phyloP scores from a whole-genome alignment of 2,329 filamentous ascomycete genomes.

The Polychaeton citri region DNA sequence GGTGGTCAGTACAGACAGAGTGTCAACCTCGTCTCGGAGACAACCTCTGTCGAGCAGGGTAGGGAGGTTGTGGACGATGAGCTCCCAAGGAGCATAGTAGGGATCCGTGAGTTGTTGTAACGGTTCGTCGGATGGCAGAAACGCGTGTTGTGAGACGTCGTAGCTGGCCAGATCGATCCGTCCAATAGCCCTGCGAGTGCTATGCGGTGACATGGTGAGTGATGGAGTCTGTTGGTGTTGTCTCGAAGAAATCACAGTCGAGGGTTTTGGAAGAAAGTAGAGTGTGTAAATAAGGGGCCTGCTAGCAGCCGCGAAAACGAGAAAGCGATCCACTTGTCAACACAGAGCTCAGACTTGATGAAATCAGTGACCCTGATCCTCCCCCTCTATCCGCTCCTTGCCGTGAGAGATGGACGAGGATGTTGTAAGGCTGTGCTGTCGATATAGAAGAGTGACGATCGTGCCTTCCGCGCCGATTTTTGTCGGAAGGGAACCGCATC shows the following conservation, averaged over 20 bases:
- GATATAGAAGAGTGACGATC: too few relatives aligned
- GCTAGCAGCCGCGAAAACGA: too few relatives aligned
- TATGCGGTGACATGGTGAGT: neutral
- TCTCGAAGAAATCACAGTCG: neutral
- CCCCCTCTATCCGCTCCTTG: too few relatives aligned
- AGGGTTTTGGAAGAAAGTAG: neutral
- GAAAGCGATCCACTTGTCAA: too few relatives aligned
- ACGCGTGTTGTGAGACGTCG: slow-evolving; percentile 44
- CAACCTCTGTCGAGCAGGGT: slow-evolving; percentile 67
- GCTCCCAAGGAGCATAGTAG: slow-evolving; percentile 91
- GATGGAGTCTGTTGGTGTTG: neutral
- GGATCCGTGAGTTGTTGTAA: slow-evolving; percentile 68
- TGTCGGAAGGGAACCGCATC: too few relatives aligned
- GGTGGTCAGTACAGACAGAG: slow-evolving; percentile 69
- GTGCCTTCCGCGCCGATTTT: too few relatives aligned
- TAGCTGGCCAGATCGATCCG: slow-evolving; percentile 6
- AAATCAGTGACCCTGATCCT: too few relatives aligned
- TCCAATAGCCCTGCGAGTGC: neutral
- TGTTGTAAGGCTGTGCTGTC: too few relatives aligned
- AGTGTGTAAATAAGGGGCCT: too few relatives aligned
- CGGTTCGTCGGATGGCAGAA: slow-evolving; percentile 68
- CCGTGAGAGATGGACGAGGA: too few relatives aligned
- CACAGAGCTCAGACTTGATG: too few relatives aligned
- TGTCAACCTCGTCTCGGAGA: slow-evolving; percentile 62
- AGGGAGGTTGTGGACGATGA: slow-evolving; percentile 68